A percentile compares a stretch with the other conserved stretches of the same genome.
Conservation (phyloP, 192 early-diverging fungal genomes). For the Helicostylum pulchrum region DNA sequence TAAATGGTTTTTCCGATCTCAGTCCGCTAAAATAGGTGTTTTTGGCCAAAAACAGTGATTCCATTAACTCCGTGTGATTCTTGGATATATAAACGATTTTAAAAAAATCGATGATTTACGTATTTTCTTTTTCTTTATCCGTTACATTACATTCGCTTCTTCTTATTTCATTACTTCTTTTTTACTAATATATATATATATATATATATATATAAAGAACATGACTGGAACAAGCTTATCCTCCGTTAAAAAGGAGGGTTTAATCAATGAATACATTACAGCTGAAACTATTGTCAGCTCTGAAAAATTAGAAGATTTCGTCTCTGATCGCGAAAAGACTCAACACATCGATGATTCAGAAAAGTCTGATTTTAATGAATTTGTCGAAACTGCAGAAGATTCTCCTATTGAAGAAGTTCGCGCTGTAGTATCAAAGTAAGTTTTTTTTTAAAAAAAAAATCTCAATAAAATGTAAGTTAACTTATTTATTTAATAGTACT, state of each 20-base stretch:
- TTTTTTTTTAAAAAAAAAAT: not conserved
- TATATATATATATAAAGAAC: not conserved
- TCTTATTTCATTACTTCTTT: not conserved
- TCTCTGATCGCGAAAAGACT: not conserved
- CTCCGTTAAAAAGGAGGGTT: slow-evolving; percentile 8
- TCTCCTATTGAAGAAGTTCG: slow-evolving; percentile 50
- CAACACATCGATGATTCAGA: not conserved
- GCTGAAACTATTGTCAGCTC: slow-evolving; percentile 4
- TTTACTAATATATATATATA: not conserved
- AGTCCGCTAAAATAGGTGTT: slow-evolving; percentile 3
- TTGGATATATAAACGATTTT: not conserved
- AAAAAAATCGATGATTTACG: no score
- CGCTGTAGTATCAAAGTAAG: slow-evolving; percentile 42
- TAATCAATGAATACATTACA: slow-evolving; percentile 4
- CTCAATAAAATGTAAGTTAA: no score
- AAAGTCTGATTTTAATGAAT: slow-evolving; percentile 1
- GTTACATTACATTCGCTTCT: not conserved
- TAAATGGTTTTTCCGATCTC: no score
- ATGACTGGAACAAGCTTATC: not conserved
- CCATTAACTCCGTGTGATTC: not conserved
- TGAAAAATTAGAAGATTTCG: slow-evolving; percentile 8
- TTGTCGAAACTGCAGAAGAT: slow-evolving; percentile 27
- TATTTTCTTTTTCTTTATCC: not conserved
- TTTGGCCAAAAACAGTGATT: slow-evolving; percentile 15
- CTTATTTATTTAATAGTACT: slow-evolving; percentile 24